phyloP scores from a whole-genome alignment of 2,329 filamentous ascomycete genomes.

The Colletotrichum orchidophilum region DNA sequence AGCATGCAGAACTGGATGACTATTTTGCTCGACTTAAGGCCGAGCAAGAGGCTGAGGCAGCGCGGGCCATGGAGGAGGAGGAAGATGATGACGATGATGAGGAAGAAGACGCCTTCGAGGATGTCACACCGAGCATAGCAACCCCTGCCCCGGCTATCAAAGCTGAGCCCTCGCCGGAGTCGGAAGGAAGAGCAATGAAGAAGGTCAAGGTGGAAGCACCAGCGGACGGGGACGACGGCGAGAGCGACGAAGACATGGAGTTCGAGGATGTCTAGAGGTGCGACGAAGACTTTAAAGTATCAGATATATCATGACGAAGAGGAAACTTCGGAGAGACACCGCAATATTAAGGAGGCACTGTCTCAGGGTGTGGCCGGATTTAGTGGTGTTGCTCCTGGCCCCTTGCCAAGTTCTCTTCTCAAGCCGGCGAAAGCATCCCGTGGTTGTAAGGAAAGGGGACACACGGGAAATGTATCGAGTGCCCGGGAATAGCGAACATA shows the following conservation, averaged over 20 bases:
- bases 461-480: background rate
- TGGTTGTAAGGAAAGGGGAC: background rate
- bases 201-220: constrained; percentile 67
- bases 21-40: constrained; percentile 74
- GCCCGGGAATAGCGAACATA: background rate
- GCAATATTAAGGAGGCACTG: background rate
- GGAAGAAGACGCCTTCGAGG: constrained; percentile 59
- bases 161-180: constrained; percentile 44
- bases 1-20: constrained; percentile 69
- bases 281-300: background rate
- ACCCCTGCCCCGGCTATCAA: constrained; percentile 44
- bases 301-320: background rate
- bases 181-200: constrained; percentile 63
- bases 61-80: constrained; percentile 41
- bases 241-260: constrained; percentile 63
- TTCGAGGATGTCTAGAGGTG: constrained; percentile 64
- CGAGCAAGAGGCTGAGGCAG: constrained; percentile 61
- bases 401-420: background rate
- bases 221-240: constrained; percentile 55
- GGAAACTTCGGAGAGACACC: background rate
- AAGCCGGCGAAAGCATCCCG: background rate
- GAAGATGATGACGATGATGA: constrained; percentile 43
- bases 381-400: background rate
- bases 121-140: constrained; percentile 50
- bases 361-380: background rate